Evolutionary conservation across 1,284 basidiomycete species (phyloP), one percentile per base, ranked within the genome.

Genomic region (Cryptococcus deneoformans): DNA sequence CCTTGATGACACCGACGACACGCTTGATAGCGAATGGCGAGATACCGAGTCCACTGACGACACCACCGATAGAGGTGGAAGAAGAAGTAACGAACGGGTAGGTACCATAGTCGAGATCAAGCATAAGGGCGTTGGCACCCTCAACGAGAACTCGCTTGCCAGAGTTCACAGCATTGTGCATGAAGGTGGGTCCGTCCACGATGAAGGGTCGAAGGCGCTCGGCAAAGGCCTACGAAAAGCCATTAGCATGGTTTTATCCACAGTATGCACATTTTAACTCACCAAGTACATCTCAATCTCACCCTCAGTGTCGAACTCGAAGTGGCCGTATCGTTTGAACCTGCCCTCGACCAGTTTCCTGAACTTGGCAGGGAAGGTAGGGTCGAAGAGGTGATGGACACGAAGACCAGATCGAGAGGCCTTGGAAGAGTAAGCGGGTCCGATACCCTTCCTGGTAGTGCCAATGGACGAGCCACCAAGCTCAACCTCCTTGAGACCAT

Each of bases 51-150:
- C 95, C 95, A 34, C 94, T 98, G 79, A 91, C 92, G 35, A 98
- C 93, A 61, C 82, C 95, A 48, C 95, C 95, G 61, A 98, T 90
- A 48, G 87, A 83, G 5, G 95, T 98, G 20, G 89, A 87, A 4
- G 92, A 94, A 16, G 90, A 94, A 1, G 95, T 99, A 64, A 99
- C 95, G 78, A 85, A 99, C 1, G 95, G 95, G 76, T 98, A 98
- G 3, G 95, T 99, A 46, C 95, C 95, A 74, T 92, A 95, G 80
- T 99, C 95, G 66, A 99, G 82, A 73, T 99, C 96, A 64, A 99
- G 87, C 94, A 99, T 97, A 62, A 98, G 82, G 2, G 95, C 95
- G 73, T 99, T 99, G 54, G 96, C 95, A 48, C 95, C 95, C 77
- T 99, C 95, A 56, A 98, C 91, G 36, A 99, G 85, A 49, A 99